Base-by-base conservation (phyloP, 1,139 yeast species). In the Pneumocystis jirovecii region DNA sequence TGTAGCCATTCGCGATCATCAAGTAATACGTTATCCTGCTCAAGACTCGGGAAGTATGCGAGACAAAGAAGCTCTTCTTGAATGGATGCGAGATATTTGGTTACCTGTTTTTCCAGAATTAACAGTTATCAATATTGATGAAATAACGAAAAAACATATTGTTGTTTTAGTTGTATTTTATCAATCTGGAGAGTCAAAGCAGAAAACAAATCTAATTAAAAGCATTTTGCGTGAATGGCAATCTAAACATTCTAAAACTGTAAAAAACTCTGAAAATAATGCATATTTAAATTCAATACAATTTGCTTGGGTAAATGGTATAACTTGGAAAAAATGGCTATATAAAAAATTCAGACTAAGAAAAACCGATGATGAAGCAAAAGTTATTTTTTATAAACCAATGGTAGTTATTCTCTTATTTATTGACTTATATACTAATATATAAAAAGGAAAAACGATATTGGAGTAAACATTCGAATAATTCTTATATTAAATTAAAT, bases 271-370 rank as follows among this genome's bases (percentile, higher is more conserved):
- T 39, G 73, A 72, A 56, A 73, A 71, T 63, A 71, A 71, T 10
- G 37, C 69, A 31, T 68, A 70, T 21, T 70, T 70, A 25, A 73
- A 74, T 39, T 69, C 70, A 35, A 74, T 75, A 8, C 76, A 76
- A 25, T 75, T 76, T 65, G 77, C 76, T 3, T 76, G 78, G 78
- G 74, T 76, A 62, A 76, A 76, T 65, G 75, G 75, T 8, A 69
- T 72, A 19, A 74, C 74, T 65, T 75, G 77, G 77, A 74, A 73
- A 64, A 69, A 75, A 17, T 76, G 78, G 77, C 69, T 76, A 64
- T 69, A 71, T 62, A 70, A 69, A 57, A 71, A 75, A n/a, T 75
- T 72, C 63, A 75, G 75, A 29, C 56, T 71, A 40, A 69, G 70
- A 59, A 71, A 70, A 25, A 63, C 67, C 35, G 64, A 64, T 40